Base-by-base conservation (phyloP, 768 basidiomycete genomes). In the Leccinum subtestaceum region DNA sequence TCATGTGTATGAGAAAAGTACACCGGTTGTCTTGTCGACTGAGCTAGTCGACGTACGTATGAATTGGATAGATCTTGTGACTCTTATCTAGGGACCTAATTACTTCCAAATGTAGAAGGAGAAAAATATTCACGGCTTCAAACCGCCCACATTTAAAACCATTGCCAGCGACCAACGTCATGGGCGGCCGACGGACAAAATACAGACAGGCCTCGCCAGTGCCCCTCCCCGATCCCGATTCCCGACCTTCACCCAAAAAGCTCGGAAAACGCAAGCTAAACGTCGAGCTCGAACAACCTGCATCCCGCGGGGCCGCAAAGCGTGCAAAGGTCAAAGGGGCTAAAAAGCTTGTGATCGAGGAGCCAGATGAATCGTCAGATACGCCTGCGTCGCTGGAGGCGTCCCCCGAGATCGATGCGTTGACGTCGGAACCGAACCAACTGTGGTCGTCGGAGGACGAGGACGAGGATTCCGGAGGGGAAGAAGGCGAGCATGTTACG, bases 161-260 rank as follows among this genome's bases (percentile, higher is more conserved):
- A 23, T 23, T 23, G 23, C 17, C 31, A 40, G 57, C 34, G 57
- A 53, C 48, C 60, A 8, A 55, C 61, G 65, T 49, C 52, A 94
- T 95, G 93, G 93, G 93, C 61, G 93, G 93, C 48, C 84, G 92
- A 68, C 84, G 91, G 62, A 83, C 91, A 64, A 92, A 89, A 73
- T 86, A 89, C 75, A 94, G 94, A 76, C 93, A 95, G 72, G 81
- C 77, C 2, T 78, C 85, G 11, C 92, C 92, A 0, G 78, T 78
- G 58, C 81, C 90, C 31, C 65, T 90, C 29, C 66, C 54, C 7
- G 78, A 84, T 13, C 64, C 67, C 0, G 67, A 70, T n/a, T 19
- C 67, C 8, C 66, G 67, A 4, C 69, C 74, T 4, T 78, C 81
- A 3, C 70, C 77, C 2, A 87, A 85, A 74, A 85, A 82, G 60